These are phyloP conservation scores for Sarcodon sp. DNA, from an alignment of 768 basidiomycete species.

Conservation along the genomic window DNA sequence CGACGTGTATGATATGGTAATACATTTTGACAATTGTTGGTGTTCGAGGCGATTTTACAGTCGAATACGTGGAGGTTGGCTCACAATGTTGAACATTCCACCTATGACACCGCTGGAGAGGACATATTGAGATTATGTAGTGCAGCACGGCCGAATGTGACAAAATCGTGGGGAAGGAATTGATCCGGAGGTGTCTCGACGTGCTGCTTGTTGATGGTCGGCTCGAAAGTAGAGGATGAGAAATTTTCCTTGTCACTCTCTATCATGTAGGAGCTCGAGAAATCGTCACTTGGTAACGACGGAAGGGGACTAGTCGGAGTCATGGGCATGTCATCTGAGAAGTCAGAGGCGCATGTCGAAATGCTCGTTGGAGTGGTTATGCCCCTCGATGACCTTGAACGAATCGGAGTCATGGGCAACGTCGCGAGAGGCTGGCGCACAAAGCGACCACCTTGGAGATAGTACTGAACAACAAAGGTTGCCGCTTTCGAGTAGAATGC, in stretches of 20 bases:
- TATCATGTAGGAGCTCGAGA: constrained; percentile 48
- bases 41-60: constrained; percentile 5
- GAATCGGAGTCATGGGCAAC: constrained; percentile 59
- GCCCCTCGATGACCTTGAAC: constrained; percentile 27
- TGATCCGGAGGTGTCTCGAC: constrained; percentile 61
- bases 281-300: constrained; percentile 26
- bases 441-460: constrained; percentile 79
- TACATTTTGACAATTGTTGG: constrained; percentile 55
- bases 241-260: constrained; percentile 79
- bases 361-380: constrained; percentile 66
- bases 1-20: constrained; percentile 53
- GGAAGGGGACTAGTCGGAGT: constrained; percentile 64
- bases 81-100: not conserved
- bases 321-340: constrained; percentile 74
- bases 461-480: constrained; percentile 86
- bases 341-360: constrained; percentile 59
- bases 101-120: constrained; percentile 26
- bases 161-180: constrained; percentile 71
- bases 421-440: constrained; percentile 25
- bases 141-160: constrained; percentile 64
- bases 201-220: constrained; percentile 57
- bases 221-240: constrained; percentile 46
- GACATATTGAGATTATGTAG: constrained; percentile 68
- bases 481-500: constrained; percentile 95
- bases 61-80: constrained; percentile 1